phyloP scores from a whole-genome alignment of 371 early-diverging fungal genomes.

The Mucor plumbeus region DNA sequence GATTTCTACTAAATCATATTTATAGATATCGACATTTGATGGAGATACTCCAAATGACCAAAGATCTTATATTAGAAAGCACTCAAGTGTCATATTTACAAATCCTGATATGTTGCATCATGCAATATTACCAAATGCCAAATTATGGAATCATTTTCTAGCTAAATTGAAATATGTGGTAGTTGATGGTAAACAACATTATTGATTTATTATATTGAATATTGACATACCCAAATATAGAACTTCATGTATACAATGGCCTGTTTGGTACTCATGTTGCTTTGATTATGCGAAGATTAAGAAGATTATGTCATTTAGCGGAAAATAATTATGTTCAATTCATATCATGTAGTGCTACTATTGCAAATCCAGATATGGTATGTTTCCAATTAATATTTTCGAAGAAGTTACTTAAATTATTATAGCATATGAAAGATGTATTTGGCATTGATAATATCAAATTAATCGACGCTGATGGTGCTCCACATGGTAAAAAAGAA shows the following conservation, averaged over 20 bases:
- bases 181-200: conserved; percentile 63
- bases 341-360: conserved; percentile 67
- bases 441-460: conserved; percentile 44
- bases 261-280: conserved; percentile 74
- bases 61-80: conserved; percentile 53
- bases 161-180: conserved; percentile 63
- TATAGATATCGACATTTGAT: conserved; percentile 45
- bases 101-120: conserved; percentile 87
- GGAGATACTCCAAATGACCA: conserved; percentile 55
- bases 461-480: conserved; percentile 43
- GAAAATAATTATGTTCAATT: conserved; percentile 59
- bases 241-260: conserved; percentile 75
- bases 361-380: conserved; percentile 58
- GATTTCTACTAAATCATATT: not conserved
- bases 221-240: conserved; percentile 32
- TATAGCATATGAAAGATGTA: conserved; percentile 49
- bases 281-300: conserved; percentile 69
- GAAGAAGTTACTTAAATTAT: not conserved
- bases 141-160: conserved; percentile 64
- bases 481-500: conserved; percentile 48
- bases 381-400: not conserved
- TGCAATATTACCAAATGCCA: conserved; percentile 66
- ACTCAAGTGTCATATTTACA: conserved; percentile 70
- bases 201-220: not conserved
- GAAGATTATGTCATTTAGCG: conserved; percentile 57